Base-by-base conservation (phyloP, 192 early-diverging fungal genomes). In the Gigaspora rosea region DNA sequence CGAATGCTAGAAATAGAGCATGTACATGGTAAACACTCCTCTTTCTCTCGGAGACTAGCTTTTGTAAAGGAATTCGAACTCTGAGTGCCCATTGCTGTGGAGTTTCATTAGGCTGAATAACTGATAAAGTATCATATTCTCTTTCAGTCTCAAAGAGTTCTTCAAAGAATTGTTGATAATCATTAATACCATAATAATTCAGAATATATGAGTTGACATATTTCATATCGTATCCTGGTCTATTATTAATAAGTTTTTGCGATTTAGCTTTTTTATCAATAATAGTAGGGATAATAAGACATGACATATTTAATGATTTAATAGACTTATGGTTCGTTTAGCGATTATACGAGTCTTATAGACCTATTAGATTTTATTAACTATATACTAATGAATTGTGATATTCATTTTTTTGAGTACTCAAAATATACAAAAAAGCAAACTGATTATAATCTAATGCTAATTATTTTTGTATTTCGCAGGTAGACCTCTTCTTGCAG, bases 241-340 rank as follows among this genome's bases (percentile, higher is more conserved):
- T 8, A 71, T 33, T 71, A 56, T 71, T 71, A 71, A 71, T 18
- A 20, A 49, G 49, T 71, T 71, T 71, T 13, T 48, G 50, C 51
- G 52, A 68, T 68, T 22, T 36, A 47, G 5, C 41, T 68, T 68
- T 68, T 22, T 68, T 68, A 47, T 68, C 66, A 16, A 68, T 6
- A 68, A 68, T 49, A 68, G 66, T 68, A 15, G 20, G 35, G 41
- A 68, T 50, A 68, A 46, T 41, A 68, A 68, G 41, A 68, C 41
- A 36, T 46, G 66, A 68, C 66, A 68, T 68, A 68, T 68, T 41
- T 41, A 5, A 41, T 41, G 5, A 41, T 41, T 41, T 41, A 41
- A 3, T n/a, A n/a, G n/a, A n/a, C n/a, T n/a, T n/a, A n/a, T n/a
- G n/a, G n/a, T n/a, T n/a, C n/a, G n/a, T n/a, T n/a, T n/a, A n/a